Conservation (phyloP, 2,329 filamentous ascomycete genomes). For the Aureobasidium mangrovei region DNA sequence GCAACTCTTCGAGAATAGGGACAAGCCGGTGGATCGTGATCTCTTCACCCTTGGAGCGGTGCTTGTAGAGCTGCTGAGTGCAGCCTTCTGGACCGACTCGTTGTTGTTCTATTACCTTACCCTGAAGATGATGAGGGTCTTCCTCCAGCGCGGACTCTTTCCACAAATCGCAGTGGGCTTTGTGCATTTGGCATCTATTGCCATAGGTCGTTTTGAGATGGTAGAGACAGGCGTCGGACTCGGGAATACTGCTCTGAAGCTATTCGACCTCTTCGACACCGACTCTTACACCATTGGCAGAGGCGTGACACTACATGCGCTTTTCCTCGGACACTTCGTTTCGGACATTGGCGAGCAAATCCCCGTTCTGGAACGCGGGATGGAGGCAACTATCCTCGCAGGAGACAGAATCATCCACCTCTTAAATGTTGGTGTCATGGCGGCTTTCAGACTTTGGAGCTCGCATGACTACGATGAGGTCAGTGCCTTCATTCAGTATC, state of each 20-base stretch:
- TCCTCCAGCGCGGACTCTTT: slow-evolving; percentile 55
- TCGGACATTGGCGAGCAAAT: slow-evolving; percentile 52
- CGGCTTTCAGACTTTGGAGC: slow-evolving; percentile 59
- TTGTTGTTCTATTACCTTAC: slow-evolving; percentile 65
- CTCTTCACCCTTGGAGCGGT: slow-evolving; percentile 60
- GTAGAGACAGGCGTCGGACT: slow-evolving; percentile 58
- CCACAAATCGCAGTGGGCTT: slow-evolving; percentile 63
- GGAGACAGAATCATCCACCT: slow-evolving; percentile 66
- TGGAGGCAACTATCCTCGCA: slow-evolving; percentile 57
- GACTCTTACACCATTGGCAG: slow-evolving; percentile 56
- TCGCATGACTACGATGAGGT: slow-evolving; percentile 61
- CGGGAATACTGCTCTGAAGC: slow-evolving; percentile 52
- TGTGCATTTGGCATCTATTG: slow-evolving; percentile 58
- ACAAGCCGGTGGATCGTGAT: slow-evolving; percentile 41
- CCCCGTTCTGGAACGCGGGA: slow-evolving; percentile 52
- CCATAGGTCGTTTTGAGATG: slow-evolving; percentile 62
- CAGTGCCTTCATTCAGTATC: slow-evolving; percentile 60
- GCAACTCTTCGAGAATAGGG: slow-evolving; percentile 28
- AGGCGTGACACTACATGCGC: slow-evolving; percentile 59
- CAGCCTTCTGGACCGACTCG: slow-evolving; percentile 65
- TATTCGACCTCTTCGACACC: slow-evolving; percentile 56
- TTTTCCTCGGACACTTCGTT: slow-evolving; percentile 63
- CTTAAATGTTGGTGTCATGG: slow-evolving; percentile 59
- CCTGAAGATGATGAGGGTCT: slow-evolving; percentile 57
- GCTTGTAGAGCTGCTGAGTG: slow-evolving; percentile 58